Percentiles rank a stretch among this genome's conserved stretches.
These are phyloP conservation scores for Akanthomyces uredinophilus DNA, from an alignment of 2,329 filamentous ascomycete species.

Conservation along the genomic window DNA sequence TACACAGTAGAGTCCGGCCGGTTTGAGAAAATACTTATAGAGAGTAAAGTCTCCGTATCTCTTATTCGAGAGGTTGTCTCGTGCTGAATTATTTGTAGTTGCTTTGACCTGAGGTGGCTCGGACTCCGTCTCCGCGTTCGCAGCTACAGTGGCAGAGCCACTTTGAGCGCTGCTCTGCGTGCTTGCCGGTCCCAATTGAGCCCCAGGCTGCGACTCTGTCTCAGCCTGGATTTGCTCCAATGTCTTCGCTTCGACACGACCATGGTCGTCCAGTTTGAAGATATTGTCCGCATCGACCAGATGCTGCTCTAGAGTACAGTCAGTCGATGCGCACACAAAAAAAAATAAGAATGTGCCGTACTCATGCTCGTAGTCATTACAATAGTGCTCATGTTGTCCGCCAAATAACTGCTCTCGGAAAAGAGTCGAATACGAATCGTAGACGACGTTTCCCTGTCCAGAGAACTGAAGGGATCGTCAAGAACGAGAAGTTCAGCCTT, in stretches of 20 bases:
- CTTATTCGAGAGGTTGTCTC: neutral
- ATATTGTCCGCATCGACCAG: neutral
- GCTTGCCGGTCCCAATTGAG: neutral
- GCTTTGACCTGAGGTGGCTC: neutral
- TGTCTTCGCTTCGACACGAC: neutral
- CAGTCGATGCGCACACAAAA: neutral
- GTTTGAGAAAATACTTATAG: constrained; percentile 5
- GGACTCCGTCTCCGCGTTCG: neutral
- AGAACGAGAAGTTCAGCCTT: constrained; percentile 11
- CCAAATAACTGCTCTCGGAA: no score
- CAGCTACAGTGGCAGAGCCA: neutral
- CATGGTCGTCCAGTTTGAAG: neutral
- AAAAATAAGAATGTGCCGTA: neutral
- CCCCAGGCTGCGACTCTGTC: neutral
- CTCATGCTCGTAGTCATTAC: constrained; percentile 14
- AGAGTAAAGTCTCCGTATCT: constrained; percentile 1
- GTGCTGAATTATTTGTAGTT: neutral
- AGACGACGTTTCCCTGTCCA: constrained; percentile 13
- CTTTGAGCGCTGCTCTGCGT: neutral
- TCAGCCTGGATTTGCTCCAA: neutral
- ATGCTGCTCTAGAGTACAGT: neutral
- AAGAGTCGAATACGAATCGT: neutral
- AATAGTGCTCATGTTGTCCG: no score
- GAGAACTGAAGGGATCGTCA: constrained; percentile 17
- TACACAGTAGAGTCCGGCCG: neutral